These are phyloP conservation scores for Cladosporium sp. DNA, from an alignment of 2,329 filamentous ascomycete species.

Conservation along the genomic window DNA sequence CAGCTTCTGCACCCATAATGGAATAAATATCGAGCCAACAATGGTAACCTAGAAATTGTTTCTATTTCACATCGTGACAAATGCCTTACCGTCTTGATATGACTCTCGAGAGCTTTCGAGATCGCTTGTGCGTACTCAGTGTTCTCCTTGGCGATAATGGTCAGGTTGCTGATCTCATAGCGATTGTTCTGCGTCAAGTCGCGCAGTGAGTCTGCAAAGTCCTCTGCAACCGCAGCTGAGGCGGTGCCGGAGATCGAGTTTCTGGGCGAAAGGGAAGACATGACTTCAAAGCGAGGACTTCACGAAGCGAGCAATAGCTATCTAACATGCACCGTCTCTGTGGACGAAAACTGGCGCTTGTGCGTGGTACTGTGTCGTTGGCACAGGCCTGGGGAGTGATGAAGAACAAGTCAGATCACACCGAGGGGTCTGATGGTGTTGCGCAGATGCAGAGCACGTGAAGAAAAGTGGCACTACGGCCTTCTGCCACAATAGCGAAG, in stretches of 20 bases:
- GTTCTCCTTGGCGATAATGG: constrained; percentile 94
- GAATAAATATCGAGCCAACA: background rate
- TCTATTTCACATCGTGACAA: constrained; percentile 19
- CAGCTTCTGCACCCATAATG: background rate
- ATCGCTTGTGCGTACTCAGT: constrained; percentile 94
- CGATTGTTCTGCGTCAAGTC: constrained; percentile 87
- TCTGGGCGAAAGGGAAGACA: constrained; percentile 50
- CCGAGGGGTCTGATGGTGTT: constrained; percentile 7
- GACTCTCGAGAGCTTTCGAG: constrained; percentile 81
- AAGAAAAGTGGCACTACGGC: constrained; percentile 14
- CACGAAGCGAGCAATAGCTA: constrained; percentile 10
- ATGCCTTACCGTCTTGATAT: constrained; percentile 83
- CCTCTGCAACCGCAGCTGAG: constrained; percentile 85
- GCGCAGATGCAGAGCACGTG: constrained; percentile 12
- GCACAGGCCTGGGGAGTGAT: background rate
- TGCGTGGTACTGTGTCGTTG: background rate
- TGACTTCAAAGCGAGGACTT: constrained; percentile 37
- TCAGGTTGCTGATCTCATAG: constrained; percentile 95
- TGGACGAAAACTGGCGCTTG: background rate
- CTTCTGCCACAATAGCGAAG: constrained; percentile 13
- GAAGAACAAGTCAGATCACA: constrained; percentile 7
- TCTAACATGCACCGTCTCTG: constrained; percentile 7
- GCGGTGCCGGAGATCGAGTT: constrained; percentile 40
- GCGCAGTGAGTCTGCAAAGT: constrained; percentile 89
- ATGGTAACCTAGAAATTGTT: background rate